Evolutionary conservation across 1,284 basidiomycete species (phyloP).

Genomic region (Polyporus tsugae): DNA sequence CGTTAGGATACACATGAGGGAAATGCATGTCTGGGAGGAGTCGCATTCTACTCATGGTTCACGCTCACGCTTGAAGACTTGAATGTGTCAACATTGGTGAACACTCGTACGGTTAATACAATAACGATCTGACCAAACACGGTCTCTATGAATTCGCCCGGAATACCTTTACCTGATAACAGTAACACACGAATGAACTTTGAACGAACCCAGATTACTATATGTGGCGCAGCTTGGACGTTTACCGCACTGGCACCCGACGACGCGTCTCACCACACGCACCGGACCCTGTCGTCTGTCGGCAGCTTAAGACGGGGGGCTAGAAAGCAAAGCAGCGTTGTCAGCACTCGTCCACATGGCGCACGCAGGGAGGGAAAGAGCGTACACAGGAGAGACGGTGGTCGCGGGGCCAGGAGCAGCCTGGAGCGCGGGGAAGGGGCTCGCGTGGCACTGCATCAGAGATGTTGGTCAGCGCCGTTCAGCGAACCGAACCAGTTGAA

Average conservation of each 20-base stretch:
- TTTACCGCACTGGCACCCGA: neutral
- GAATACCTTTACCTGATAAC: neutral
- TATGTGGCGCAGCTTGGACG: neutral
- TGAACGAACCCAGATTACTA: neutral
- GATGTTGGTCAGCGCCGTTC: conserved; percentile 32
- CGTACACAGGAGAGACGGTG: conserved; percentile 36
- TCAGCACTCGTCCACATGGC: neutral
- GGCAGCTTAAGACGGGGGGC: conserved; percentile 10
- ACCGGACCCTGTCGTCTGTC: neutral
- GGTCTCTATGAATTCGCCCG: neutral
- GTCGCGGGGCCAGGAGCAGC: conserved; percentile 38
- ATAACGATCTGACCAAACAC: neutral
- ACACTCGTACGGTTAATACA: neutral
- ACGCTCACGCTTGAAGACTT: no score
- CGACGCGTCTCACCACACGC: neutral
- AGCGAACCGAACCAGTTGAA: neutral
- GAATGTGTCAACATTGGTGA: neutral
- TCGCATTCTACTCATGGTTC: no score
- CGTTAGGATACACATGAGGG: no score
- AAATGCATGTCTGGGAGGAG: no score
- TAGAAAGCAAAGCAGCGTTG: neutral
- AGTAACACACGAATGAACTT: neutral
- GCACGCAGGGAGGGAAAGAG: neutral
- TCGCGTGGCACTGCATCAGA: conserved; percentile 39
- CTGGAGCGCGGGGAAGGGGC: conserved; percentile 41